A percentile compares a stretch with the other conserved stretches of the same genome.
These are phyloP conservation scores for Salix udensis DNA, from an alignment of 345 rosid genomes.

Conservation along the genomic window DNA sequence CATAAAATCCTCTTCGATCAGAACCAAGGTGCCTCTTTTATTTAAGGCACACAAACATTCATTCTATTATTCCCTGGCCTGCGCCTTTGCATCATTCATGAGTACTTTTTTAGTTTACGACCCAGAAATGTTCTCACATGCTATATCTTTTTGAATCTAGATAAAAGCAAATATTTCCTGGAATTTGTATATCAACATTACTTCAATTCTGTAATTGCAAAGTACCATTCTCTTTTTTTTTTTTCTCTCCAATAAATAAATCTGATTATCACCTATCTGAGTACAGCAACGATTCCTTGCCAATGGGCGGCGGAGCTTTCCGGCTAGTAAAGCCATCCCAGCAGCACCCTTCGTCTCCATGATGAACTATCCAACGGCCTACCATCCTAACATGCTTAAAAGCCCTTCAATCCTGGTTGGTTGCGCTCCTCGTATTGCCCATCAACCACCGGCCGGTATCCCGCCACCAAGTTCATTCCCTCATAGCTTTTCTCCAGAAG, in stretches of 20 bases:
- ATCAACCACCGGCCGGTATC: constrained; percentile 18
- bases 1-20: no score
- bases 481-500: background rate
- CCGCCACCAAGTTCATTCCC: constrained; percentile 9
- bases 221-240: background rate
- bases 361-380: constrained; percentile 9
- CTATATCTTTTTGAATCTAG: no score
- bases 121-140: no score
- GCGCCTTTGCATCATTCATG: no score
- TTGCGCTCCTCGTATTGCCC: background rate
- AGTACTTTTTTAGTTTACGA: no score
- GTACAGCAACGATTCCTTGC: constrained; percentile 5
- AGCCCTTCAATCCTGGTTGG: background rate
- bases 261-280: background rate
- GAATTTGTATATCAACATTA: no score
- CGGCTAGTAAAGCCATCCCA: background rate
- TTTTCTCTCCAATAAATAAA: background rate
- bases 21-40: no score
- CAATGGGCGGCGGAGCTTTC: background rate
- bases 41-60: no score
- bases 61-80: no score
- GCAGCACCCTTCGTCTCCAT: background rate
- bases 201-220: no score
- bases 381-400: background rate
- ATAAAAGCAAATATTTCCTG: no score